These are phyloP conservation scores for Aspergillus incahuasiensis DNA, from an alignment of 495 filamentous ascomycete genomes.

Conservation along the genomic window DNA sequence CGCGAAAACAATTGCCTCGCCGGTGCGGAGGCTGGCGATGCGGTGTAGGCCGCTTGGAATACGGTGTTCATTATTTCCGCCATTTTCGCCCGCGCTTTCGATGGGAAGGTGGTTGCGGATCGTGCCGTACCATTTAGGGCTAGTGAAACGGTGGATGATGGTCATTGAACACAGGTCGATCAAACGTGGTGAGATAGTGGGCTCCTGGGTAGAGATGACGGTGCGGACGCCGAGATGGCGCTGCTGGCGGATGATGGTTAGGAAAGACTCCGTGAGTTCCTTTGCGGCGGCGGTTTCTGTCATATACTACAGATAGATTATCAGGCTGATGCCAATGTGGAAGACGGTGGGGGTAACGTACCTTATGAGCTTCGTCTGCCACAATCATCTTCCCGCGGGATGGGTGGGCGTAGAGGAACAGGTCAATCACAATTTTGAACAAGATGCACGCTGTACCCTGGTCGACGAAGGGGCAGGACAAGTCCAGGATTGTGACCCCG, in stretches of 20 bases:
- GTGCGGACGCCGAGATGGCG: conserved; percentile 64
- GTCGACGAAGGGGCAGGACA: conserved; percentile 67
- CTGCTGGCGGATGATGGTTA: conserved; percentile 64
- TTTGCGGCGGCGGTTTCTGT: conserved; percentile 38
- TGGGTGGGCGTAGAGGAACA: conserved; percentile 53
- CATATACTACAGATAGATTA: too few species aligned
- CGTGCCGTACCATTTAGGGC: conserved; percentile 56
- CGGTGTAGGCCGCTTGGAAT: conserved; percentile 42
- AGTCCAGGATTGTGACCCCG: conserved; percentile 64
- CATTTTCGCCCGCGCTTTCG: conserved; percentile 4
- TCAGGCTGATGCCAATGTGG: too few species aligned
- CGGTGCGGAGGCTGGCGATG: conserved; percentile 53
- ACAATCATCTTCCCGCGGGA: conserved; percentile 43
- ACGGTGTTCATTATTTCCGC: conserved; percentile 12
- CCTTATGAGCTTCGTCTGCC: conserved; percentile 47
- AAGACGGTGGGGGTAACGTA: too few species aligned
- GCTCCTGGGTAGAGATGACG: conserved; percentile 75
- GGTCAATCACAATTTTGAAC: conserved; percentile 61
- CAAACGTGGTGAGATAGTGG: conserved; percentile 64
- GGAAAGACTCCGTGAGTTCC: conserved; percentile 57
- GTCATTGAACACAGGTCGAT: conserved; percentile 70
- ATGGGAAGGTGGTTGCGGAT: conserved; percentile 54
- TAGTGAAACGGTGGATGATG: conserved; percentile 71
- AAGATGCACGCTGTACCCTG: conserved; percentile 59
- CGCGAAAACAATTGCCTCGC: conserved; percentile 64